Evolutionary conservation across 805 yeast species (phyloP), one percentile per base, ranked within the genome.

Genomic region (Lipomyces mesembrius): DNA sequence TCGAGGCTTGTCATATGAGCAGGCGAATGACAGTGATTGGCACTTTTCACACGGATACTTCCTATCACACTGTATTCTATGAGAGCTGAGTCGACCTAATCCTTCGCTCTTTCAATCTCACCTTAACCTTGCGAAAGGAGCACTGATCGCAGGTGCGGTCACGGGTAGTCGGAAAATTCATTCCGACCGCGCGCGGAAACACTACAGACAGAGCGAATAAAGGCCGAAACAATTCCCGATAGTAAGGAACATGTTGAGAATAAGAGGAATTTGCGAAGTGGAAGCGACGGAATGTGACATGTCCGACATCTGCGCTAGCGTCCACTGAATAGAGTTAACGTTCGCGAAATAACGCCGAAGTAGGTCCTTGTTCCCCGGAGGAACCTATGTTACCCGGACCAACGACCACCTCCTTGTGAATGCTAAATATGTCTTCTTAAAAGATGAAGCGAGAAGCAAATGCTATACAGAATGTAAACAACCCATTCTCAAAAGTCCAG

Each of bases 71-170:
- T 56, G 53, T 39, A 25, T 11, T 12, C 12, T 29, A 29, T 52
- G 17, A 52, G 55, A 11, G 14, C n/a, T 17, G n/a, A 22, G 29
- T 56, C 22, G 17, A 29, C 9, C 9, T 29, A 8, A 22, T 20
- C 5, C 55, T 56, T 56, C 2, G 29, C 49, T 8, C 59, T 20
- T 11, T 25, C 17, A 32, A 25, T 12, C 59, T 34, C 49, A 56
- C 59, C 59, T 56, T 56, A 9, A 56, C 59, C 49, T 56, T 56
- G 49, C 59, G 59, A 25, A 56, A 56, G 14, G 59, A 56, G 59
- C 59, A 56, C 59, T 56, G 59, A 56, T 56, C 59, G 37, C 59
- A 56, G 9, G 57, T 43, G 49, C 49, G 49, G 49, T 43, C 49
- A 43, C 49, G 49, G 9, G 49, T 43, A 43, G 22, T n/a, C 49